Percentiles rank a stretch among this genome's conserved stretches.
Conservation (phyloP, 208 protist species). For the Trypanosomatidae sp. region DNA sequence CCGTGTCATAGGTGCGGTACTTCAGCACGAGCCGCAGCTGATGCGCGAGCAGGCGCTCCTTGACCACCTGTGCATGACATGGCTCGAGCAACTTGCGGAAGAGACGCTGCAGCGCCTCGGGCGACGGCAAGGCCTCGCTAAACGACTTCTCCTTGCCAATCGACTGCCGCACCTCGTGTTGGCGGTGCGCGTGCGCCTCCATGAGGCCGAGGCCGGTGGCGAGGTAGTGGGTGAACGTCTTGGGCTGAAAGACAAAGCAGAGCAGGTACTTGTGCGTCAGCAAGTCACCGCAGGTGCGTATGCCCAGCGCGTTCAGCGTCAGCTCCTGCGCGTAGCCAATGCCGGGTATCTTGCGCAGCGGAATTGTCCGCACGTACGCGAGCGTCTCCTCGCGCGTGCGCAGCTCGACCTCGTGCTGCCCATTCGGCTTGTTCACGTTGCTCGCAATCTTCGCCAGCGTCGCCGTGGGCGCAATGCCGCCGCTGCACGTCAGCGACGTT, state of each 20-base stretch:
- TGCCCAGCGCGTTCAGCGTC: conserved; percentile 46
- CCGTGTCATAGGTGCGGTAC: conserved; percentile 53
- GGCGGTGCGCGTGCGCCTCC: conserved; percentile 24
- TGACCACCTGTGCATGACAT: conserved; percentile 41
- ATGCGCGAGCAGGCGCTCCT: conserved; percentile 23
- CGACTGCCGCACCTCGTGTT: conserved; percentile 36
- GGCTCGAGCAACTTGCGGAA: conserved; percentile 29
- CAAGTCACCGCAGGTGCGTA: conserved; percentile 68
- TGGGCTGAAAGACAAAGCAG: conserved; percentile 55
- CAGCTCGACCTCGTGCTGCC: conserved; percentile 81
- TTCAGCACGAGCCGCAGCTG: conserved; percentile 54
- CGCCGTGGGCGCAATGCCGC: conserved; percentile 74
- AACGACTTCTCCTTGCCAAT: conserved; percentile 75
- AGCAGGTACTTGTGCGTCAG: conserved; percentile 53
- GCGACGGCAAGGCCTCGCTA: conserved; percentile 26
- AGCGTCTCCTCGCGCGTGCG: conserved; percentile 69
- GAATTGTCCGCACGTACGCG: conserved; percentile 52
- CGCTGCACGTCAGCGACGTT: conserved; percentile 76
- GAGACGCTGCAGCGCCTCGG: conserved; percentile 33
- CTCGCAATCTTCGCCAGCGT: conserved; percentile 85
- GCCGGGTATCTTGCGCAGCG: conserved; percentile 64
- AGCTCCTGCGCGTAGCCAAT: conserved; percentile 71
- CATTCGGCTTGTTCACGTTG: conserved; percentile 93
- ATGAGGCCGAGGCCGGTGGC: conserved; percentile 56
- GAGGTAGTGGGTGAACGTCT: conserved; percentile 71